A percentile compares a stretch with the other conserved stretches of the same genome.
Conservation (phyloP, 768 basidiomycete genomes). For the Trametes cinnabarina region DNA sequence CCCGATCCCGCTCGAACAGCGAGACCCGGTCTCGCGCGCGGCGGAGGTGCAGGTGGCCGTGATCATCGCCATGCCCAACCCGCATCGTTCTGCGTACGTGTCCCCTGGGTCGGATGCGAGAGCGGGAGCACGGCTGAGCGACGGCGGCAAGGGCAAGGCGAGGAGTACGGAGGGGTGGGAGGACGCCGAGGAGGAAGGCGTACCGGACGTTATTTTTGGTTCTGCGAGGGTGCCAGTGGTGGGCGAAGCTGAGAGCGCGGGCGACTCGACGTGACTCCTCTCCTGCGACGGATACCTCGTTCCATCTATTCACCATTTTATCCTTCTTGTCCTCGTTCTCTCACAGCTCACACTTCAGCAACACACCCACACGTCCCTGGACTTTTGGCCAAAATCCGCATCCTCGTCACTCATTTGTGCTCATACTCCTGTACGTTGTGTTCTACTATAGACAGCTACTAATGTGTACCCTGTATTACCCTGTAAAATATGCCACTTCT, state of each 20-base stretch:
- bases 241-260: not conserved
- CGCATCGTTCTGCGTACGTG: conserved; percentile 22
- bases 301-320: not conserved
- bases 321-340: not conserved
- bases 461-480: not conserved
- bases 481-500: not conserved
- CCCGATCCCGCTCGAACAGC: conserved; percentile 11
- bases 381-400: not conserved
- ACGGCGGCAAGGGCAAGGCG: conserved; percentile 25
- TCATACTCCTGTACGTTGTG: not conserved
- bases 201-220: conserved; percentile 54
- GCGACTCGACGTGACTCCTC: not conserved
- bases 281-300: not conserved
- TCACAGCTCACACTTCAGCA: not conserved
- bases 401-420: not conserved
- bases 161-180: conserved; percentile 22
- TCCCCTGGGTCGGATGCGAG: not conserved
- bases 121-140: not conserved
- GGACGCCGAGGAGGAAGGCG: conserved; percentile 32
- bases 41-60: conserved; percentile 51
- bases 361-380: not conserved
- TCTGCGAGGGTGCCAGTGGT: conserved; percentile 36
- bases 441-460: not conserved
- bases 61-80: conserved; percentile 56
- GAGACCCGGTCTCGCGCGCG: conserved; percentile 20